Percentiles rank a stretch among this genome's conserved stretches.
phyloP scores from a whole-genome alignment of 2,329 filamentous ascomycete species.

The Fusarium neocosmosporiellum region DNA sequence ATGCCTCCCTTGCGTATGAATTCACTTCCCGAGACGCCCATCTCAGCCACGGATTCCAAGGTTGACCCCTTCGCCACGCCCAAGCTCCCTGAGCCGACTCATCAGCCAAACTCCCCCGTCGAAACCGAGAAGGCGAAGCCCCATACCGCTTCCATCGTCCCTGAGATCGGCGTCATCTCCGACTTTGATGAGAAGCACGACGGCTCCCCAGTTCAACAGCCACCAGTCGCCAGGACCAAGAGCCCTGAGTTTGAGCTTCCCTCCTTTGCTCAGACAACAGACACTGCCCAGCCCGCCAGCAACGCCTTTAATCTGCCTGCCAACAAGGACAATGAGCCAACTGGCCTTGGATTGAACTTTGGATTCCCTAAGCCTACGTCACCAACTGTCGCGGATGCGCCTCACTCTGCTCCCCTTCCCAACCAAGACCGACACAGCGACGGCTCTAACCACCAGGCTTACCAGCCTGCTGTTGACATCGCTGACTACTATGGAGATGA shows the following conservation, averaged over 20 bases:
- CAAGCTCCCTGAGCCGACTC: slow-evolving; percentile 44
- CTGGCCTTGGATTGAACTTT: slow-evolving; percentile 51
- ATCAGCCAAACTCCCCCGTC: slow-evolving; percentile 36
- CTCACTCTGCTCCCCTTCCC: slow-evolving; percentile 36
- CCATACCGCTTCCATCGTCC: slow-evolving; percentile 50
- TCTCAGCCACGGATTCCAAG: slow-evolving; percentile 47
- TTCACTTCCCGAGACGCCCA: slow-evolving; percentile 57
- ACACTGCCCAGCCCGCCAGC: slow-evolving; percentile 23
- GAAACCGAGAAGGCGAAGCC: slow-evolving; percentile 43
- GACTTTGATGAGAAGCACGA: slow-evolving; percentile 47
- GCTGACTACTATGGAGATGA: slow-evolving; percentile 50
- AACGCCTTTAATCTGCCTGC: slow-evolving; percentile 42
- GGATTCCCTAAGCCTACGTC: slow-evolving; percentile 48
- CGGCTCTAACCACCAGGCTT: slow-evolving; percentile 35
- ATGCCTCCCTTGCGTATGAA: slow-evolving; percentile 51
- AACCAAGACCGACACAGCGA: slow-evolving; percentile 28
- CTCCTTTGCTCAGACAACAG: slow-evolving; percentile 28
- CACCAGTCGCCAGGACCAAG: slow-evolving; percentile 45
- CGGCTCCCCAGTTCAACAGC: slow-evolving; percentile 42
- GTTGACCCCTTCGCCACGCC: slow-evolving; percentile 52
- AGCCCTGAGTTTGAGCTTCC: slow-evolving; percentile 42
- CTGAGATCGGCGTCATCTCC: slow-evolving; percentile 52
- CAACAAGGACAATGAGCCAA: slow-evolving; percentile 41
- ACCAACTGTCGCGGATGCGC: slow-evolving; percentile 35
- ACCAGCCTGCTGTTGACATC: slow-evolving; percentile 44